Base-by-base conservation (phyloP, 768 basidiomycete species). In the Termitomyces sp. region DNA sequence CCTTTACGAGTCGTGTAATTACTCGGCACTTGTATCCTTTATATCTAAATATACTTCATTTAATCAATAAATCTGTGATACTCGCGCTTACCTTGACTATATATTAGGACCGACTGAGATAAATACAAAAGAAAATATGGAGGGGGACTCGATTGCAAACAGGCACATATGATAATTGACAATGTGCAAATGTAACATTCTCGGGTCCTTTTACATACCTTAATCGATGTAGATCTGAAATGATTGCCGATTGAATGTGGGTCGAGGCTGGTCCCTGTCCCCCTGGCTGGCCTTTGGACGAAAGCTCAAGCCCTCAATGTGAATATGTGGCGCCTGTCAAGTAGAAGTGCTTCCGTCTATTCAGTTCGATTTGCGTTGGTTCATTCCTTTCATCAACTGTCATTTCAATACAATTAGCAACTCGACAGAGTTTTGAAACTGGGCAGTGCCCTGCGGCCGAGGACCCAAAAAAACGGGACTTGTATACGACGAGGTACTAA, bases 1-100 rank as follows among this genome's bases (percentile, higher is more conserved):
- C 55, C 36, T 47, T 56, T 51, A 62, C 16, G 18, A 37, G n/a
- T 39, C 20, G 10, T 54, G 37, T 54, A n/a, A 58, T 49, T 13
- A 18, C 26, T 8, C 36, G 16, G n/a, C 9, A 26, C 20, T 18
- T 58, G 52, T 58, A 54, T 53, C 22, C 42, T 51, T 37, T 42
- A 54, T 51, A 53, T 29, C n/a, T n/a, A n/a, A n/a, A 48, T 29
- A 29, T 29, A 29, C 39, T 57, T 18, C 20, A 5, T n/a, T 20
- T 52, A 52, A 42, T 15, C 24, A 51, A 57, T 51, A 24, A 16
- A 33, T 16, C 51, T 39, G 36, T 20, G 2, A 20, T 18, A 13
- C 36, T 29, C 26, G 26, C 36, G 9, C n/a, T n/a, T n/a, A n/a
- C n/a, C n/a, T n/a, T n/a, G n/a, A n/a, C n/a, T n/a, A n/a, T n/a